Evolutionary conservation across 2,329 filamentous ascomycete species (phyloP).

Genomic region (Rasamsonia emersonii): DNA sequence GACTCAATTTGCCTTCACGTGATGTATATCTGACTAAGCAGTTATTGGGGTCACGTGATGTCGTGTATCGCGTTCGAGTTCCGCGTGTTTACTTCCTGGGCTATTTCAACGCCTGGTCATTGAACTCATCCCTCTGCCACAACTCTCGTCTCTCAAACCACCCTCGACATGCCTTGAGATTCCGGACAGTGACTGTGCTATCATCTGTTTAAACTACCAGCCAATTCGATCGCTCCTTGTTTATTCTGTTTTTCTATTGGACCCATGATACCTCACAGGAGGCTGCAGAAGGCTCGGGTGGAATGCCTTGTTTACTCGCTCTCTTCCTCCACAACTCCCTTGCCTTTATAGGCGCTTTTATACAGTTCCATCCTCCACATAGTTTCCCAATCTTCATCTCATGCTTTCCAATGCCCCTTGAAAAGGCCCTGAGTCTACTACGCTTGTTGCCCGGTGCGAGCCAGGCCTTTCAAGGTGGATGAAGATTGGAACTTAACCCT

Average conservation of each 20-base stretch:
- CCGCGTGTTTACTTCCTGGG: no score
- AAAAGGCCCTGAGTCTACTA: slow-evolving; percentile 28
- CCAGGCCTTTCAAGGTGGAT: slow-evolving; percentile 49
- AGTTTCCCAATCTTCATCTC: slow-evolving; percentile 71
- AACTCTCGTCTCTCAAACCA: no score
- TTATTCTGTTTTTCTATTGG: slow-evolving; percentile 5
- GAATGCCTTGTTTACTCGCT: slow-evolving; percentile 6
- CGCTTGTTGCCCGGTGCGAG: slow-evolving; percentile 16
- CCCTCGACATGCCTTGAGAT: no score
- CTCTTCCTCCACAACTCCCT: slow-evolving; percentile 28
- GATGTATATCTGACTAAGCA: no score
- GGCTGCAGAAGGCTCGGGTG: slow-evolving; percentile 1
- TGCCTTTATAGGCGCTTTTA: slow-evolving; percentile 28
- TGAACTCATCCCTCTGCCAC: no score
- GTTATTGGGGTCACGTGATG: slow-evolving; percentile 4
- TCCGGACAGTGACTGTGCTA: no score
- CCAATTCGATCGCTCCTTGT: slow-evolving; percentile 1
- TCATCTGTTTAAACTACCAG: neutral
- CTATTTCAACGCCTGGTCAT: no score
- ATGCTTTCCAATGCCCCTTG: slow-evolving; percentile 37
- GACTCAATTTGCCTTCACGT: slow-evolving; percentile 2
- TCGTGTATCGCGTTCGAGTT: no score
- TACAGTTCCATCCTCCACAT: slow-evolving; percentile 67
- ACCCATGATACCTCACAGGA: slow-evolving; percentile 7
- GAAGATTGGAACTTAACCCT: slow-evolving; percentile 94